Conservation (phyloP, 805 yeast species). For the Saccharomyces eubayanus region DNA sequence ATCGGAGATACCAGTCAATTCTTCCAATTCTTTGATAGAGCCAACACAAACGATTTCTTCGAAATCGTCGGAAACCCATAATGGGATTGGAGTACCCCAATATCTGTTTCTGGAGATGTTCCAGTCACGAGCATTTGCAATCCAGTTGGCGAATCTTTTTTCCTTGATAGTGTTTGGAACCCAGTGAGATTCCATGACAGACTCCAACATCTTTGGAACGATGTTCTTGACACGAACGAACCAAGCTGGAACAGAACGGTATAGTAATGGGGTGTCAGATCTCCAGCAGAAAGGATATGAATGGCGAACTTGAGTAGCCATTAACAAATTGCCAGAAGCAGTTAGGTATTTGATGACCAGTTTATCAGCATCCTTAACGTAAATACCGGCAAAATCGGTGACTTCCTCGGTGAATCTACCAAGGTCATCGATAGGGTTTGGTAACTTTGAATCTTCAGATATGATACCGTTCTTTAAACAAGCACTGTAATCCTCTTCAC, state of each 20-base stretch:
- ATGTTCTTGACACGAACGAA: slow-evolving; percentile 83
- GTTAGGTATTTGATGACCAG: slow-evolving; percentile 79
- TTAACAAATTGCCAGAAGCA: slow-evolving; percentile 63
- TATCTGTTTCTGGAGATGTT: slow-evolving; percentile 95
- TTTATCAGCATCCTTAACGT: slow-evolving; percentile 94
- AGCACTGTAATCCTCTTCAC: slow-evolving; percentile 94
- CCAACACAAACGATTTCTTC: slow-evolving; percentile 92
- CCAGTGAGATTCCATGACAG: slow-evolving; percentile 86
- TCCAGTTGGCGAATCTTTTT: slow-evolving; percentile 96
- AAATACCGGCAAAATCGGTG: slow-evolving; percentile 64
- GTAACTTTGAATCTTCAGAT: slow-evolving; percentile 59
- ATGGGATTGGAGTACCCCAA: slow-evolving; percentile 99
- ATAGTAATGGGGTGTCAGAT: slow-evolving; percentile 94
- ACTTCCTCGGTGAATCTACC: slow-evolving; percentile 80
- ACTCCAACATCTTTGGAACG: slow-evolving; percentile 80
- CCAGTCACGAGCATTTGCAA: slow-evolving; percentile 98
- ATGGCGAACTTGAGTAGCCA: slow-evolving; percentile 80
- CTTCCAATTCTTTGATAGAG: slow-evolving; percentile 76
- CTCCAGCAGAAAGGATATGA: slow-evolving; percentile 99
- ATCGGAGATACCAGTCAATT: slow-evolving; percentile 71
- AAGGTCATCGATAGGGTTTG: slow-evolving; percentile 90
- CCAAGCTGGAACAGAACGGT: slow-evolving; percentile 98
- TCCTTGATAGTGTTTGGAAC: slow-evolving; percentile 87
- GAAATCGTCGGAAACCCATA: slow-evolving; percentile 92
- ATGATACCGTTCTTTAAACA: slow-evolving; percentile 72